Conservation (phyloP, 139 green algal genomes). For the Bryopsis sp. region DNA sequence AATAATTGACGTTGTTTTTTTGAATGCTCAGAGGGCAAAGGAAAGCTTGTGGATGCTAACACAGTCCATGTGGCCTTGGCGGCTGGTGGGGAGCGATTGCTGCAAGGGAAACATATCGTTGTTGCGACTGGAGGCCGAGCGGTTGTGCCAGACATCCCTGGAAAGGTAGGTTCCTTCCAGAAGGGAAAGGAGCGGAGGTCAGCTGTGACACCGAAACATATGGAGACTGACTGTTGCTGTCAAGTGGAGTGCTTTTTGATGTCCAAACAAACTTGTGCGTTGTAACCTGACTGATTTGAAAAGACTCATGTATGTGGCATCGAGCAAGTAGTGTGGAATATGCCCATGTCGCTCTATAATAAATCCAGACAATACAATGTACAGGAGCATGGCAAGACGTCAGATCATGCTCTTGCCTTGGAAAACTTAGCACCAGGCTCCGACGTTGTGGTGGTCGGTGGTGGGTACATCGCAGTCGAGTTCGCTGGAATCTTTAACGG, state of each 20-base stretch:
- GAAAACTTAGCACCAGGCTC: slow-evolving; percentile 44
- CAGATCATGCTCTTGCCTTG: slow-evolving; percentile 84
- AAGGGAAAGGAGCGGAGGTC: not conserved
- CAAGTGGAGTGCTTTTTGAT: no score
- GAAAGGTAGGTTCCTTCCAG: not conserved
- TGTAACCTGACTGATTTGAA: no score
- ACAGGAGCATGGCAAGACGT: slow-evolving; percentile 80
- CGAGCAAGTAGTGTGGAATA: no score
- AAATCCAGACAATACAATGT: no score
- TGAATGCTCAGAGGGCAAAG: slow-evolving; percentile 60
- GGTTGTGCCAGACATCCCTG: slow-evolving; percentile 2
- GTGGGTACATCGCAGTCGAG: slow-evolving; percentile 96
- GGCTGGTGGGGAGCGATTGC: slow-evolving; percentile 12
- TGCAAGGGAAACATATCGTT: slow-evolving; percentile 16
- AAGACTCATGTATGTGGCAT: no score
- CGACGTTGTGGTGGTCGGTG: slow-evolving; percentile 79
- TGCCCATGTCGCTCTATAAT: no score
- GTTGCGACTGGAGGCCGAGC: slow-evolving; percentile 6
- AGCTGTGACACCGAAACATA: no score
- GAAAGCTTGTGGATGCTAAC: slow-evolving; percentile 63
- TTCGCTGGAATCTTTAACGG: slow-evolving; percentile 90
- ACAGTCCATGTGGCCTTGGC: slow-evolving; percentile 55
- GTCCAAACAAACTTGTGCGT: no score
- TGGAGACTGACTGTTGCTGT: no score
- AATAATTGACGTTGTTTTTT: slow-evolving; percentile 8